Percentiles rank a stretch among this genome's conserved stretches.
phyloP scores from a whole-genome alignment of 345 rosid genomes.

The Pistacia integerrima region DNA sequence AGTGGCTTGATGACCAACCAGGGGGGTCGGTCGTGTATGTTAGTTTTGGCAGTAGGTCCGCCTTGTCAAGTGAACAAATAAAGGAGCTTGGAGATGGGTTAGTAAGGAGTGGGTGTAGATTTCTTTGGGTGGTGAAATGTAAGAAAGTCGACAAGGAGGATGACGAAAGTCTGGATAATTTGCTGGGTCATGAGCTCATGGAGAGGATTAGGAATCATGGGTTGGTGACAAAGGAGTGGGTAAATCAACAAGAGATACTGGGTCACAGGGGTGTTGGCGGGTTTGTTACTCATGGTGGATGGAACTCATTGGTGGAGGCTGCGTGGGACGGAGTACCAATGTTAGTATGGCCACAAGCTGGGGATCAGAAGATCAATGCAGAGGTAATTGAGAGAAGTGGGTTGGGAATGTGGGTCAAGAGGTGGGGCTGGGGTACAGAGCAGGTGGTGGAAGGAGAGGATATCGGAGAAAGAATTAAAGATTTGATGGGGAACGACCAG shows the following conservation, averaged over 20 bases:
- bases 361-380: constrained; percentile 48
- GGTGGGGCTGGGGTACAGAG: constrained; percentile 34
- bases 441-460: constrained; percentile 36
- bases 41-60: constrained; percentile 48
- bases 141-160: constrained; percentile 43
- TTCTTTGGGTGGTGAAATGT: constrained; percentile 45
- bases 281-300: constrained; percentile 39
- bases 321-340: constrained; percentile 37
- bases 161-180: constrained; percentile 23
- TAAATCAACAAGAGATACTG: constrained; percentile 40
- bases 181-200: constrained; percentile 35
- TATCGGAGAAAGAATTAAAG: constrained; percentile 32
- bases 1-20: constrained; percentile 45
- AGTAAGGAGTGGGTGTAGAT: constrained; percentile 27
- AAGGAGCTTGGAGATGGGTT: constrained; percentile 48
- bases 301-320: constrained; percentile 54
- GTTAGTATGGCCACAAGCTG: constrained; percentile 46
- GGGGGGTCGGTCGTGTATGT: constrained; percentile 41
- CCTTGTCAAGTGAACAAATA: constrained; percentile 35
- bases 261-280: constrained; percentile 40
- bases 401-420: constrained; percentile 32
- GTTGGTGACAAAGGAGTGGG: constrained; percentile 41
- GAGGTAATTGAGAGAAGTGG: constrained; percentile 33
- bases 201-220: constrained; percentile 28
- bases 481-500: constrained; percentile 32